phyloP scores from a whole-genome alignment of 305 asterid genomes.

The Fraxinus dipetala region DNA sequence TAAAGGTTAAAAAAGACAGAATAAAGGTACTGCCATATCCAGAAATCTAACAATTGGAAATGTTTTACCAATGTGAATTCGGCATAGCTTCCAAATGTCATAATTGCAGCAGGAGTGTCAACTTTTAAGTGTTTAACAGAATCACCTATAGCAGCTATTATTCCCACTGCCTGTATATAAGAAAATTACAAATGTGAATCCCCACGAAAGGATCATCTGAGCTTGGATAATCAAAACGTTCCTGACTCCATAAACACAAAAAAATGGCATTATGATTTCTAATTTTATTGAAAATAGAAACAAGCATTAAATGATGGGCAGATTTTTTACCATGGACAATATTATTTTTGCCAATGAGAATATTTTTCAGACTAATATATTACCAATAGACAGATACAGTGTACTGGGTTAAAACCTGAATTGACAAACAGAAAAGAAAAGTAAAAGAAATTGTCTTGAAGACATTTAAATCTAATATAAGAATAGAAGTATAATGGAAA shows the following conservation, averaged over 20 bases:
- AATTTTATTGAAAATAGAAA: neutral
- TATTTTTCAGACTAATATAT: neutral
- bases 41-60: slow-evolving; percentile 6
- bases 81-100: slow-evolving; percentile 89
- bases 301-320: neutral
- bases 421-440: neutral
- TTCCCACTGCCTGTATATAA: slow-evolving; percentile 78
- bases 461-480: slow-evolving; percentile 12
- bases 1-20: slow-evolving; percentile 6
- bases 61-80: slow-evolving; percentile 66
- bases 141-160: slow-evolving; percentile 85
- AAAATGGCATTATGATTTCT: neutral
- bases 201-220: neutral
- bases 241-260: neutral
- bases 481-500: neutral
- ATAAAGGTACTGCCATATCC: neutral
- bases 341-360: neutral
- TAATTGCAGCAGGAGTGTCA: slow-evolving; percentile 92
- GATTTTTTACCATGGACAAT: neutral
- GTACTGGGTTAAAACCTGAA: neutral
- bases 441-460: neutral
- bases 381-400: neutral
- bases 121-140: slow-evolving; percentile 74
- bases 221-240: neutral
- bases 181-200: slow-evolving; percentile 15